Evolutionary conservation across 352 stramenopile species (phyloP), one percentile per base, ranked within the genome.

Genomic region (Saprolegnia diclina): DNA sequence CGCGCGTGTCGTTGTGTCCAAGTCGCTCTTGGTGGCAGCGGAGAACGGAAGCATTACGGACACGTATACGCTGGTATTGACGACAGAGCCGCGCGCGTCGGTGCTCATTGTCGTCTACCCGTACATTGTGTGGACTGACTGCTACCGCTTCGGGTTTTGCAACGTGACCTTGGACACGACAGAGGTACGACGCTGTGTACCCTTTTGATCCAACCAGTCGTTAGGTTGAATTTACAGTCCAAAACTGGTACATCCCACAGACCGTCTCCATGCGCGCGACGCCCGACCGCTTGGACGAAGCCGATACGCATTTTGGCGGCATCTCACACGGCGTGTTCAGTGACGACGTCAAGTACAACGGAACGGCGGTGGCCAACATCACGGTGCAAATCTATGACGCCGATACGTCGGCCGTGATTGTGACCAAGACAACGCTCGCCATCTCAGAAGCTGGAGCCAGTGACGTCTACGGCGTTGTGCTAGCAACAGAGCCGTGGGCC

Each of bases 291-390:
- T 46, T 92, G 21, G 85, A 92, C 52, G 85, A 92, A 55, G 82
- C 76, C 45, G 81, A 92, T 44, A 59, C 50, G 0, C 85, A 92
- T 69, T 64, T 66, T 21, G 90, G 81, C 0, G 85, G 82, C 5
- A 88, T 92, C 13, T 91, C 81, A 0, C 85, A 92, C 56, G 61
- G 81, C 0, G 80, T 80, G 46, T 89, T 85, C 67, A 91, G 81
- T 46, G 72, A 74, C 26, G 84, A 92, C 50, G 21, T 74, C 18
- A 91, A 91, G 71, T 92, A 91, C 65, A 74, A 92, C 38, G 64
- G 74, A 14, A 81, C 85, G 9, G 40, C 59, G 0, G 88, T 92
- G 61, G 75, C 84, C 0, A 87, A 74, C 46, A 85, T 92, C 48
- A 72, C 77, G 18, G 82, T 92, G 19, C 79, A 72, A 0, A 82